Base-by-base conservation (phyloP, 1,139 yeast genomes). In the Zygoascus sp. region DNA sequence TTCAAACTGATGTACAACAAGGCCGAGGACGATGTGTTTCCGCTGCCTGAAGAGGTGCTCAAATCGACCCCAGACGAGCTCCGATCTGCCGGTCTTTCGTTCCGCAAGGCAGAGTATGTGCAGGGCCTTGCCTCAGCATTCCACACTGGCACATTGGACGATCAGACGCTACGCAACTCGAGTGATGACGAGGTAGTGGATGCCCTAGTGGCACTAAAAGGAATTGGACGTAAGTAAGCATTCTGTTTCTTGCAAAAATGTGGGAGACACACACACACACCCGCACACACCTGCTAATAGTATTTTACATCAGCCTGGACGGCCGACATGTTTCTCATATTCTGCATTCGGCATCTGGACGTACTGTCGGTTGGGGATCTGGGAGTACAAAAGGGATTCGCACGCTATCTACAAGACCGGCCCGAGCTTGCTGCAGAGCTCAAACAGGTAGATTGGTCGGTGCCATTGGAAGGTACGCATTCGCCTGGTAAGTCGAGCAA, bases 371-470 rank as follows among this genome's bases (percentile, higher is more conserved):
- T 78, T 11, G 89, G 82, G 30, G 97, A 90, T 65, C 68, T 89
- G 47, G 97, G 96, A 1, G 77, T 89, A 1, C 90, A 92, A 34
- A 70, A 95, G 54, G 97, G 97, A 0, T 77, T 82, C 51, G 76
- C 88, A 0, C 65, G 73, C 32, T 89, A 86, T 61, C 64, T 86
- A 38, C 68, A 68, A 17, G 71, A 70, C 17, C 69, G 89, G 40
- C 85, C 86, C 0, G 72, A 76, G 16, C 48, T 81, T 11, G 58
- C 76, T 15, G 60, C 66, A 27, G 69, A 69, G 43, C 64, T 80
- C 6, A 72, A 73, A 54, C 52, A 55, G 2, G 72, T 60, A 49
- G 55, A 67, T 32, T 53, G 58, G 53, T 42, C 60, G 1, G 36
- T 47, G 11, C 54, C 54, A 39, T 34, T 50, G 23, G 52, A 50